Conservation (phyloP, 805 yeast genomes). For the Teunomyces atbi region DNA sequence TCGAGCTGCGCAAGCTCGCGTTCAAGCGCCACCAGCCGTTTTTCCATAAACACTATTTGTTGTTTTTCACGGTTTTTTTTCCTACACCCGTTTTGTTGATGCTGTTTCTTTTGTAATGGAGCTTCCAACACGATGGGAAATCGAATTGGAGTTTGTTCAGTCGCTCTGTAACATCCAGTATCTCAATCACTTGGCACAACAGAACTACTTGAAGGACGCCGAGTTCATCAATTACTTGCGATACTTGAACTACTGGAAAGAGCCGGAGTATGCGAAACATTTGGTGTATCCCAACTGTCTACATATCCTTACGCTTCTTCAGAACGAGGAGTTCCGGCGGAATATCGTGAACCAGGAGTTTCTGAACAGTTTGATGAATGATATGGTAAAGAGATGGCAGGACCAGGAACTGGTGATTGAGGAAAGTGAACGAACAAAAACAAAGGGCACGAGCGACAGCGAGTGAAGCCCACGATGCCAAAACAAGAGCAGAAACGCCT, state of each 20-base stretch:
- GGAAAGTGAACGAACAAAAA: background rate
- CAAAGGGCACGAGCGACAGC: too few species aligned
- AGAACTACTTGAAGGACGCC: conserved; percentile 67
- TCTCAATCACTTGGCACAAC: conserved; percentile 82
- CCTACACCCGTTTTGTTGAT: background rate
- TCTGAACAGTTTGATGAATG: conserved; percentile 62
- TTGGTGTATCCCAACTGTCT: conserved; percentile 86
- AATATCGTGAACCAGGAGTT: conserved; percentile 57
- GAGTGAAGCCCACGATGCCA: too few species aligned
- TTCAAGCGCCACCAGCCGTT: conserved; percentile 15
- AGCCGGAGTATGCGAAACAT: conserved; percentile 66
- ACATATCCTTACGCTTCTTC: conserved; percentile 68
- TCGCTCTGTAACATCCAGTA: conserved; percentile 88
- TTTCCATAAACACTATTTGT: background rate
- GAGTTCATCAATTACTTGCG: conserved; percentile 72
- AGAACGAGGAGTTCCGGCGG: conserved; percentile 50
- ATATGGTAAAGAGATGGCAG: conserved; percentile 74
- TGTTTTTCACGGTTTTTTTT: background rate
- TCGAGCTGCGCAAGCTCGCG: conserved; percentile 32
- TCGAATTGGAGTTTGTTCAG: conserved; percentile 92
- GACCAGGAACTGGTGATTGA: conserved; percentile 14
- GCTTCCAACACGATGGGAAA: conserved; percentile 82
- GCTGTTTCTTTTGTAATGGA: background rate
- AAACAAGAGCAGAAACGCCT: too few species aligned
- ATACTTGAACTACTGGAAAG: conserved; percentile 84